A percentile compares a stretch with the other conserved stretches of the same genome.
These are phyloP conservation scores for Phytophthora fragariaefolia DNA, from an alignment of 352 stramenopile species.

Conservation along the genomic window DNA sequence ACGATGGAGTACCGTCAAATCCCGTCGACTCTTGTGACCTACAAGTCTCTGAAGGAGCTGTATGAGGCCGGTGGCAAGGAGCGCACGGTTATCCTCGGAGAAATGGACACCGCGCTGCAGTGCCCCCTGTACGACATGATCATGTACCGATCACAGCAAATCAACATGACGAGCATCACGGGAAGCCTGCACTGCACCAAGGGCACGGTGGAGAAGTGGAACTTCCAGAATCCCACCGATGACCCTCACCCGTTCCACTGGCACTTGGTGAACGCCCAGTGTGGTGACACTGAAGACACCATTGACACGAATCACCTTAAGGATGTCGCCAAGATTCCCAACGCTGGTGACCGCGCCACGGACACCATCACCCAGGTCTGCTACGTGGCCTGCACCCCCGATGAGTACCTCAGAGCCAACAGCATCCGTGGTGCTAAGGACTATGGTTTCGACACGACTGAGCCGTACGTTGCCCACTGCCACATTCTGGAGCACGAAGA, in stretches of 20 bases:
- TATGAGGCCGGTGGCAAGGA: slow-evolving; percentile 62
- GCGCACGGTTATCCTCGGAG: slow-evolving; percentile 59
- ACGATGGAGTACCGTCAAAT: slow-evolving; percentile 49
- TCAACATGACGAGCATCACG: slow-evolving; percentile 58
- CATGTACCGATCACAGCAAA: slow-evolving; percentile 59
- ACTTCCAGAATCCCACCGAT: slow-evolving; percentile 83
- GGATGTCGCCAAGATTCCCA: slow-evolving; percentile 76
- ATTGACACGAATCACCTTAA: slow-evolving; percentile 77
- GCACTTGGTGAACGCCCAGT: slow-evolving; percentile 82
- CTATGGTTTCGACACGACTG: slow-evolving; percentile 73
- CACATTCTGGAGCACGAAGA: slow-evolving; percentile 85
- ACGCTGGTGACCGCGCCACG: slow-evolving; percentile 43
- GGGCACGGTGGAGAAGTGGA: slow-evolving; percentile 81
- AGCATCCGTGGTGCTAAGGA: slow-evolving; percentile 61
- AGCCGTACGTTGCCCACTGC: slow-evolving; percentile 80
- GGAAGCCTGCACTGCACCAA: slow-evolving; percentile 63
- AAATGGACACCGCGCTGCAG: slow-evolving; percentile 53
- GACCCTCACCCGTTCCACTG: slow-evolving; percentile 84
- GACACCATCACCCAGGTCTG: slow-evolving; percentile 71
- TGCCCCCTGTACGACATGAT: slow-evolving; percentile 51
- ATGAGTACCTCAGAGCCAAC: slow-evolving; percentile 63
- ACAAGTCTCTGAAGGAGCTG: slow-evolving; percentile 64
- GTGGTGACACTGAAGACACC: slow-evolving; percentile 63
- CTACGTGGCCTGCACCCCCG: slow-evolving; percentile 79
- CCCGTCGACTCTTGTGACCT: slow-evolving; percentile 40